Percentiles rank a stretch among this genome's conserved stretches.
These are phyloP conservation scores for Vinca major DNA, from an alignment of 305 asterid species.

Conservation along the genomic window DNA sequence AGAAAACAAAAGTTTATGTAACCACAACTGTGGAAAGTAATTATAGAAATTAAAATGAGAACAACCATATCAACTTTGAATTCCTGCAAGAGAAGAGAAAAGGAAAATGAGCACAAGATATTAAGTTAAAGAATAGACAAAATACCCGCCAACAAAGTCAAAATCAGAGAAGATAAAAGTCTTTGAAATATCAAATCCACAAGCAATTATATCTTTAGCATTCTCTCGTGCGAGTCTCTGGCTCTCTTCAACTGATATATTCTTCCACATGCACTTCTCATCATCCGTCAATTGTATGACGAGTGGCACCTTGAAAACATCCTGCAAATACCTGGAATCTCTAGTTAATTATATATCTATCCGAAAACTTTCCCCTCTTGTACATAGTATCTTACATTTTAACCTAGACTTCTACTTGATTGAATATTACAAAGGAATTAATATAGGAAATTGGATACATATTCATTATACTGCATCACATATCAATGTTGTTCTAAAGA, in stretches of 20 bases:
- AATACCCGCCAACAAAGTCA: constrained; percentile 91
- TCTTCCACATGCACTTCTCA: constrained; percentile 97
- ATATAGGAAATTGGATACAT: too few species aligned
- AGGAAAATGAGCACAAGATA: neutral
- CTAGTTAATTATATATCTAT: neutral
- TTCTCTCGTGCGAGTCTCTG: constrained; percentile 93
- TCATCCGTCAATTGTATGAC: constrained; percentile 93
- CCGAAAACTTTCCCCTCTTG: neutral
- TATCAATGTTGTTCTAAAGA: neutral
- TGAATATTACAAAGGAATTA: neutral
- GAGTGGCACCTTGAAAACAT: constrained; percentile 90
- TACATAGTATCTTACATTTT: neutral
- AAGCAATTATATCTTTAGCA: constrained; percentile 94
- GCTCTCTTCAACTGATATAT: constrained; percentile 79
- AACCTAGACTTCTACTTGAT: neutral
- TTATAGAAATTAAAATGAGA: neutral
- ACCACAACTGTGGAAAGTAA: constrained; percentile 2
- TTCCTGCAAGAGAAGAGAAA: neutral
- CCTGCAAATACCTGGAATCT: constrained; percentile 66
- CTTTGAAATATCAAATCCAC: constrained; percentile 87
- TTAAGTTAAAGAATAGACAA: constrained; percentile 8
- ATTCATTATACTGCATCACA: too few species aligned
- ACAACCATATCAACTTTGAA: neutral
- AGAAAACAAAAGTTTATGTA: neutral
- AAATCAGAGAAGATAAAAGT: constrained; percentile 89